These are phyloP conservation scores for Glutinoglossum americanum DNA, from an alignment of 495 filamentous ascomycete species.

Conservation along the genomic window DNA sequence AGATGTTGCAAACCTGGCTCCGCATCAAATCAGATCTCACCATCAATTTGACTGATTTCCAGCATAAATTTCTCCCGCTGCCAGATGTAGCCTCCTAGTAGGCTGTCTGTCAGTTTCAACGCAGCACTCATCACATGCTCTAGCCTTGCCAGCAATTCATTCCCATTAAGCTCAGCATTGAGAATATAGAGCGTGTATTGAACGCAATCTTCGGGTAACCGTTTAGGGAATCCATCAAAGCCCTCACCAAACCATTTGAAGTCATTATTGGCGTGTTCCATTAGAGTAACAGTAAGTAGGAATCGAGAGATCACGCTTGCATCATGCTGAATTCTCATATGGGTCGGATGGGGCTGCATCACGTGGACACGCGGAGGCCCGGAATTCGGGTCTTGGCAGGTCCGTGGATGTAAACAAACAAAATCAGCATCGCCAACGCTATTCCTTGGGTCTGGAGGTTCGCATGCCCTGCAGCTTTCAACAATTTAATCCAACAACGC, in stretches of 20 bases:
- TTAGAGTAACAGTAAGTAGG: background rate
- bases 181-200: slow-evolving; percentile 68
- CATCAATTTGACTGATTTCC: slow-evolving; percentile 34
- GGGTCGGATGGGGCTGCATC: background rate
- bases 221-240: slow-evolving; percentile 46
- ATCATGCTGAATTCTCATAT: too few species aligned
- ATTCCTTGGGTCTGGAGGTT: too few species aligned
- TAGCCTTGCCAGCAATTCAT: slow-evolving; percentile 21
- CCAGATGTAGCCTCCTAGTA: slow-evolving; percentile 81
- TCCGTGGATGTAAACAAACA: background rate
- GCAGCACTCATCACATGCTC: slow-evolving; percentile 49
- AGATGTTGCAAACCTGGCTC: background rate
- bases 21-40: slow-evolving; percentile 17
- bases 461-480: background rate
- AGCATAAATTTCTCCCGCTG: slow-evolving; percentile 62
- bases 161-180: slow-evolving; percentile 24
- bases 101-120: slow-evolving; percentile 32
- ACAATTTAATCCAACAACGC: background rate
- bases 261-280: slow-evolving; percentile 1
- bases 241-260: slow-evolving; percentile 20
- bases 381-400: background rate
- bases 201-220: slow-evolving; percentile 66
- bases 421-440: too few species aligned
- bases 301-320: background rate
- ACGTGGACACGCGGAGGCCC: background rate